Percentiles rank a stretch among this genome's conserved stretches.
These are phyloP conservation scores for Eimeria mitis DNA, from an alignment of 169 alveolate species.

Conservation along the genomic window DNA sequence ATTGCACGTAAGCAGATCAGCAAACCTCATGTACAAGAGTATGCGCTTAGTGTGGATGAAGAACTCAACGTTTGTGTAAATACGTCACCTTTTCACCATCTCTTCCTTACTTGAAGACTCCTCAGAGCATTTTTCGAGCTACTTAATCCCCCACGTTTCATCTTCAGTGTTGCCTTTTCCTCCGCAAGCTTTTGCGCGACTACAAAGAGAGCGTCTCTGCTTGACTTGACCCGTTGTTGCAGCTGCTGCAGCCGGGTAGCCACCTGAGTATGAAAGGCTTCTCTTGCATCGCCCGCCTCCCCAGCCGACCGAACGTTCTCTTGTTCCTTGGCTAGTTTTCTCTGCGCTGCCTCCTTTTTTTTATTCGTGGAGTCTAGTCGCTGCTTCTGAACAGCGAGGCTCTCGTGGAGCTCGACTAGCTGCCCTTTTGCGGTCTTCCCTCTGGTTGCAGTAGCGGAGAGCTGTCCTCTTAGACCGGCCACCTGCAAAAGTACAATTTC, in stretches of 20 bases:
- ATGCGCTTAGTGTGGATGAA: background rate
- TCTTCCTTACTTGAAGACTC: constrained; percentile 23
- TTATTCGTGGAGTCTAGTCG: constrained; percentile 84
- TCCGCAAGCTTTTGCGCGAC: constrained; percentile 89
- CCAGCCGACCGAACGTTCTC: constrained; percentile 55
- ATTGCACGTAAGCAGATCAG: background rate
- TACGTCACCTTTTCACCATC: background rate
- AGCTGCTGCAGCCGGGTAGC: constrained; percentile 57
- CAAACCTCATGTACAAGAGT: background rate
- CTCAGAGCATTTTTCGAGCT: constrained; percentile 88
- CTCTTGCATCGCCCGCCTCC: constrained; percentile 69
- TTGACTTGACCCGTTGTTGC: constrained; percentile 70
- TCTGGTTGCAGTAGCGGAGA: constrained; percentile 85
- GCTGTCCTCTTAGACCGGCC: constrained; percentile 88
- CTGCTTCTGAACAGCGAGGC: constrained; percentile 87
- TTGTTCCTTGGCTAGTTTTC: constrained; percentile 84
- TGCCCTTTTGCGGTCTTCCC: constrained; percentile 83
- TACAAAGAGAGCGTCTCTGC: constrained; percentile 91
- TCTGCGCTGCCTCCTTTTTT: constrained; percentile 86
- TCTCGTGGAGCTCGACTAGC: constrained; percentile 89
- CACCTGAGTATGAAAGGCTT: constrained; percentile 43
- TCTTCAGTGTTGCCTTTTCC: constrained; percentile 94
- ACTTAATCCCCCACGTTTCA: constrained; percentile 93
- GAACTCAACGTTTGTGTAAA: background rate
- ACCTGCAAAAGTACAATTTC: background rate